phyloP scores from a whole-genome alignment of 306 rosid genomes.

The Trifolium repens region DNA sequence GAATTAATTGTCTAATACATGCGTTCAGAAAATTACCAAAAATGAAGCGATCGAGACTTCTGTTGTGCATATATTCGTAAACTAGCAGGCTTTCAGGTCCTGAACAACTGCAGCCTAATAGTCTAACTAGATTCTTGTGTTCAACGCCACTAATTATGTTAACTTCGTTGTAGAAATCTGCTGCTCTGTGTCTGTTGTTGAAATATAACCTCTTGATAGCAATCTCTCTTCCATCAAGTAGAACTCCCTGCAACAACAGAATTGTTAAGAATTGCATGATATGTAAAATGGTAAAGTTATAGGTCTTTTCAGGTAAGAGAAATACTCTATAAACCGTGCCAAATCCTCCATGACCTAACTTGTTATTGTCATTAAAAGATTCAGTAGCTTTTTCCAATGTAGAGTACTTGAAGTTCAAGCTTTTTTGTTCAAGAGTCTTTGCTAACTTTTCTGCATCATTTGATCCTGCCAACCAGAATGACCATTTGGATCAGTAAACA shows the following conservation, averaged over 20 bases:
- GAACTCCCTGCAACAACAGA: conserved; percentile 54
- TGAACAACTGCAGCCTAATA: conserved; percentile 89
- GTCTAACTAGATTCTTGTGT: conserved; percentile 81
- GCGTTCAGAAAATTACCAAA: conserved; percentile 59
- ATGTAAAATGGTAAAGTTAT: conserved; percentile 9
- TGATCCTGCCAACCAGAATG: conserved; percentile 56
- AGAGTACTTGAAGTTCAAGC: conserved; percentile 89
- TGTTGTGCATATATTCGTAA: conserved; percentile 80
- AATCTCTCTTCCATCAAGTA: conserved; percentile 88
- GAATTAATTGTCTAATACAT: not conserved
- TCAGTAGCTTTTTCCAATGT: conserved; percentile 84
- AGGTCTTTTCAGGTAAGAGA: conserved; percentile 37
- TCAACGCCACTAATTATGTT: conserved; percentile 83
- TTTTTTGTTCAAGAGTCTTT: conserved; percentile 68
- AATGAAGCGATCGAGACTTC: conserved; percentile 84
- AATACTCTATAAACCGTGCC: conserved; percentile 90
- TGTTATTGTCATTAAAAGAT: conserved; percentile 64
- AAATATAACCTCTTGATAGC: conserved; percentile 88
- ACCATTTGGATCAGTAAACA: conserved; percentile 25
- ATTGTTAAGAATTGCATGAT: conserved; percentile 17
- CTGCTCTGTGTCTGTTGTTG: conserved; percentile 86
- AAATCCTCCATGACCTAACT: conserved; percentile 96
- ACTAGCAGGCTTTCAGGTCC: conserved; percentile 97
- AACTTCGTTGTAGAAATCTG: conserved; percentile 87
- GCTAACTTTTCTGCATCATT: conserved; percentile 67